phyloP scores from a whole-genome alignment of 805 yeast genomes.

The Candida quercuum region DNA sequence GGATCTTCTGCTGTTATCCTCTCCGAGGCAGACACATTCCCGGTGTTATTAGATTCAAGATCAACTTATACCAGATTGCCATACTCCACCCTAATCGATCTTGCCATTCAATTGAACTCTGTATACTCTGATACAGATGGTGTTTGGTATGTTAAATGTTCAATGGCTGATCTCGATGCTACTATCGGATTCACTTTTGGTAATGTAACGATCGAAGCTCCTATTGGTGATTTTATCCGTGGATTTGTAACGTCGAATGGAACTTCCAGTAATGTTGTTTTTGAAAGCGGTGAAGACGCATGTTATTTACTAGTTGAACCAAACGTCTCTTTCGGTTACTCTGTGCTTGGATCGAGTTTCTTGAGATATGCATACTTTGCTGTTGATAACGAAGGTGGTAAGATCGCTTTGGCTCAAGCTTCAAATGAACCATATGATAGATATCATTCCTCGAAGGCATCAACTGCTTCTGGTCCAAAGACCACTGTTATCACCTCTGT shows the following conservation, averaged over 20 bases:
- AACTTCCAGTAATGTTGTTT: conserved; percentile 30
- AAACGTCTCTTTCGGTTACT: conserved; percentile 40
- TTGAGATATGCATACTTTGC: conserved; percentile 50
- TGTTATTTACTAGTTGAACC: conserved; percentile 53
- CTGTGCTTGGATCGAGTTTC: conserved; percentile 55
- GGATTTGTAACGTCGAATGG: conserved; percentile 28
- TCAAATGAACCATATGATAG: conserved; percentile 17
- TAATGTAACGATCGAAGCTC: conserved; percentile 42
- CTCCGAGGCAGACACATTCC: conserved; percentile 16
- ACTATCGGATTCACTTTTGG: conserved; percentile 49
- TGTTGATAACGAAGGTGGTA: conserved; percentile 53
- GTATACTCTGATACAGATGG: conserved; percentile 40
- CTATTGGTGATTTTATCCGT: conserved; percentile 42
- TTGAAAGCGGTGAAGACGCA: conserved; percentile 50
- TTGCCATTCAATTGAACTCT: conserved; percentile 70
- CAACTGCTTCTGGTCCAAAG: background rate
- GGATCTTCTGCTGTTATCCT: conserved; percentile 22
- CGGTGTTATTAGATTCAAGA: conserved; percentile 58
- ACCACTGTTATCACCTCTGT: conserved; percentile 1
- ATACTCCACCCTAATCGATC: conserved; percentile 44
- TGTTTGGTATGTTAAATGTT: conserved; percentile 63
- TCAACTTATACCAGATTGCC: conserved; percentile 48
- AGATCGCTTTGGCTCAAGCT: conserved; percentile 53
- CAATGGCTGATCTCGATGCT: conserved; percentile 43
- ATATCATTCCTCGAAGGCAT: conserved; percentile 3